phyloP scores from a whole-genome alignment of 768 basidiomycete species.

The Gloeopeniophorella convolvens region DNA sequence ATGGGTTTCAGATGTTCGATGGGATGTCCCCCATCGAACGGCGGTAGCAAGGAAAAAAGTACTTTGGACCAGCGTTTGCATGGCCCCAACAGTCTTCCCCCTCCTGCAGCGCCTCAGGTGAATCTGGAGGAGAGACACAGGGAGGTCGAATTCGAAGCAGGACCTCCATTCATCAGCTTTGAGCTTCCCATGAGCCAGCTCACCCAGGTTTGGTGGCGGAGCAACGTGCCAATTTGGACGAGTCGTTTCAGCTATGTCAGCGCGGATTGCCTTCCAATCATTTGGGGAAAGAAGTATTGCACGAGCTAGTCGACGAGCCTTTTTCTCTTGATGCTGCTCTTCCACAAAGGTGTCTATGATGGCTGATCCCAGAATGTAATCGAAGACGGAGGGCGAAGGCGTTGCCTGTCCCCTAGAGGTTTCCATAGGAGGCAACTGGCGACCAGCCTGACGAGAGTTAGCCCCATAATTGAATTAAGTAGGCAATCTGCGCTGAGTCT shows the following conservation, averaged over 20 bases:
- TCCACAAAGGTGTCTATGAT: no score
- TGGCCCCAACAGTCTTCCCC: neutral
- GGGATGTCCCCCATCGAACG: no score
- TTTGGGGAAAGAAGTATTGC: neutral
- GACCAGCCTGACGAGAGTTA: no score
- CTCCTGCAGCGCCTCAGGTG: neutral
- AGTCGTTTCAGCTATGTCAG: neutral
- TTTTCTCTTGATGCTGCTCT: neutral
- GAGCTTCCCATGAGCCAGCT: neutral
- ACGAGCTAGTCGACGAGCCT: neutral
- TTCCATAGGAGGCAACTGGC: no score
- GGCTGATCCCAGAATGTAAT: no score
- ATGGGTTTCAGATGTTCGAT: neutral
- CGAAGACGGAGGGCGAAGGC: no score
- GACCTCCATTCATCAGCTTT: slow-evolving; percentile 4
- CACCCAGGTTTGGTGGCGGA: neutral
- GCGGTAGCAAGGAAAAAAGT: neutral
- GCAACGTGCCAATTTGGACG: neutral
- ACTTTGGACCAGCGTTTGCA: neutral
- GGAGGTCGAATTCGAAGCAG: neutral
- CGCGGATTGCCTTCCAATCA: neutral
- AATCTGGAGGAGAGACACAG: neutral
- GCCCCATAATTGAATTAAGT: no score
- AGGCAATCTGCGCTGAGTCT: no score
- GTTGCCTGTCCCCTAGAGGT: no score